Evolutionary conservation across 1,284 basidiomycete species (phyloP), one percentile per base, ranked within the genome.

Genomic region (Xerocomus minutiporus): DNA sequence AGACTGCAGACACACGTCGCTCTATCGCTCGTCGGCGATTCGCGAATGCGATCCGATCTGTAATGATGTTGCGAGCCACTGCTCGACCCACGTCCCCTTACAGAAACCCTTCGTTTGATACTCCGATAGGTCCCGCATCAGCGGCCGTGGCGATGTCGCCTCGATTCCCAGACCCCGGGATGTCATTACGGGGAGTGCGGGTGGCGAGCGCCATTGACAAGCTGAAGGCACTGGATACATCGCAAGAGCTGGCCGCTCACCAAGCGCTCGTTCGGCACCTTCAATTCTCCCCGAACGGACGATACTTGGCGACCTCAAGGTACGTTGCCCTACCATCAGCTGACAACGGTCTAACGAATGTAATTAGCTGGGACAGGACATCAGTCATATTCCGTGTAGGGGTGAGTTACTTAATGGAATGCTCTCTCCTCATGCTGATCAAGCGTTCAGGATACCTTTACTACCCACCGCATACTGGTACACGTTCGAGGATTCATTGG

Each of bases 401-500:
- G 50, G 84, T 84, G 63, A 62, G 76, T 68, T 53, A 50, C 52
- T 11, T 28, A 46, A 51, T 29, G 48, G 40, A 48, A 41, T 28
- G 41, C 34, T 25, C 12, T 48, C 23, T 17, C 55, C 60, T 57
- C 48, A 29, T 52, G 59, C 44, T 62, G n/a, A 65, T 48, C 53
- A 13, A 36, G 41, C 29, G 26, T 12, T 31, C 48, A 84, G 82
- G 77, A 84, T 55, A 77, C 79, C 28, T 76, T 86, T 52, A 69
- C 73, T 9, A 74, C 77, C 6, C 84, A 88, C 64, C 80, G 84
- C 51, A 76, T 82, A 34, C 76, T 90, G 12, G 83, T 83, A 4
- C 87, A 90, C 63, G 75, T 85, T 23, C 79, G 82, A 62, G 86
- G 87, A 25, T 89, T 90, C 61, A 83, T 89, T 42, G 80, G 83